Evolutionary conservation across 495 filamentous ascomycete species (phyloP), one percentile per base, ranked within the genome.

Genomic region (Aspergillus indologenus): DNA sequence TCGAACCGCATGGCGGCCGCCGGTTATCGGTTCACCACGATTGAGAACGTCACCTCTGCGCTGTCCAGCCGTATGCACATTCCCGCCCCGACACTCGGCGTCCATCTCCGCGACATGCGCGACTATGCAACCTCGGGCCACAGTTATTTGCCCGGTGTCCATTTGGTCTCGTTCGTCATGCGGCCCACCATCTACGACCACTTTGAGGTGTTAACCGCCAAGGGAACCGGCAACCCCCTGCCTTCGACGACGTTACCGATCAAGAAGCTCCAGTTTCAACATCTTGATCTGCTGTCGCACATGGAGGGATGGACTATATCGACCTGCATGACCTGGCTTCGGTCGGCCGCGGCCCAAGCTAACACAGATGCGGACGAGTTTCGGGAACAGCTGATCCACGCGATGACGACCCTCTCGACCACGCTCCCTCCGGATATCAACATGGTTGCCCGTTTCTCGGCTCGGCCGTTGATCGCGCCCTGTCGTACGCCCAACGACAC

Each of bases 1-100:
- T 79, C 83, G 7, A 70, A 77, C 52, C 81, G 80, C 20, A 73
- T 96, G n/a, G 79, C 85, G 57, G 83, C 85, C 2, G 71, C 78
- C n/a, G 92, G 92, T 0, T 94, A 84, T 66, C 81, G 86, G 15
- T 96, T 96, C 60, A 88, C 89, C 6, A 76, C 81, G 7, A 74
- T 88, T 19, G 78, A 81, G 21, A 87, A 91, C 49, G 84, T 96
- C n/a, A 76, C 82, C 12, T 80, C 79, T 4, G 80, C 82, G 29
- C 81, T 96, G 42, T 79, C 88, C 26, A 76, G 79, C 29, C 85
- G 81, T 58, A 87, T 96, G 79, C 87, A 94, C 63, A 83, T 94
- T 48, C 75, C 82, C 9, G 73, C 76, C 19, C 64, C 73, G 9
- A 76, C 75, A 17, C 69, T 96, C 3, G 71, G 73, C 46, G 65